Evolutionary conservation across 495 filamentous ascomycete genomes (phyloP).

Genomic region (Thermothielavioides terrestris): DNA sequence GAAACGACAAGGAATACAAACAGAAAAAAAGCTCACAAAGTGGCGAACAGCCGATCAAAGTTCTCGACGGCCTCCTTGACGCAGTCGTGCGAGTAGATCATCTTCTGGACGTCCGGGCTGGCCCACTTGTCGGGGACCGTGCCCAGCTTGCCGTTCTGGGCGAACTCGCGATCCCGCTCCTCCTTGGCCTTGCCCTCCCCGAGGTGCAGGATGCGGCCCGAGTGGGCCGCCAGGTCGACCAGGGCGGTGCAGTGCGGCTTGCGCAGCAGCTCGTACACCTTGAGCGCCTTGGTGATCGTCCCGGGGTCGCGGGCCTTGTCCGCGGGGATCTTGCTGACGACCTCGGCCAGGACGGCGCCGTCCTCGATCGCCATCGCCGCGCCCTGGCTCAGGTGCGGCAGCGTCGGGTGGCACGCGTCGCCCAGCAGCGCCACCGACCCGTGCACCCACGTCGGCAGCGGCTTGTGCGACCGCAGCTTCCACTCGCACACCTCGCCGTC

Average conservation of each 20-base stretch:
- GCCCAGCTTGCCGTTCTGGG: conserved; percentile 47
- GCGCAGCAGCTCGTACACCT: conserved; percentile 62
- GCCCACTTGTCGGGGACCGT: conserved; percentile 73
- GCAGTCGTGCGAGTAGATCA: conserved; percentile 67
- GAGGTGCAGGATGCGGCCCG: conserved; percentile 60
- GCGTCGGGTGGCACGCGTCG: conserved; percentile 72
- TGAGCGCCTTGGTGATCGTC: conserved; percentile 54
- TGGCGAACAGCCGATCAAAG: conserved; percentile 52
- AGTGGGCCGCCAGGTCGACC: conserved; percentile 61
- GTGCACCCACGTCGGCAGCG: conserved; percentile 61
- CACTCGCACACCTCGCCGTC: conserved; percentile 77
- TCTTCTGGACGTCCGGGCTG: conserved; percentile 61
- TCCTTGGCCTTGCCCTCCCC: conserved; percentile 68
- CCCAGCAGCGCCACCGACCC: conserved; percentile 61
- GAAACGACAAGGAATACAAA: no score
- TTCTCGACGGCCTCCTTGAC: conserved; percentile 50
- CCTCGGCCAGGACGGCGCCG: conserved; percentile 60
- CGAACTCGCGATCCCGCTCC: conserved; percentile 65
- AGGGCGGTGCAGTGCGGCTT: conserved; percentile 62
- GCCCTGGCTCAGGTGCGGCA: conserved; percentile 71
- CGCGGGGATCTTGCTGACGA: conserved; percentile 46
- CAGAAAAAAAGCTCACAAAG: conserved; percentile 18
- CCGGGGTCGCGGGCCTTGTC: conserved; percentile 38
- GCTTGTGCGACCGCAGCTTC: conserved; percentile 64
- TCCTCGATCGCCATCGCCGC: conserved; percentile 83